A percentile compares a stretch with the other conserved stretches of the same genome.
Evolutionary conservation across 192 early-diverging fungal genomes (phyloP).

Genomic region (Linnemannia hyalina): DNA sequence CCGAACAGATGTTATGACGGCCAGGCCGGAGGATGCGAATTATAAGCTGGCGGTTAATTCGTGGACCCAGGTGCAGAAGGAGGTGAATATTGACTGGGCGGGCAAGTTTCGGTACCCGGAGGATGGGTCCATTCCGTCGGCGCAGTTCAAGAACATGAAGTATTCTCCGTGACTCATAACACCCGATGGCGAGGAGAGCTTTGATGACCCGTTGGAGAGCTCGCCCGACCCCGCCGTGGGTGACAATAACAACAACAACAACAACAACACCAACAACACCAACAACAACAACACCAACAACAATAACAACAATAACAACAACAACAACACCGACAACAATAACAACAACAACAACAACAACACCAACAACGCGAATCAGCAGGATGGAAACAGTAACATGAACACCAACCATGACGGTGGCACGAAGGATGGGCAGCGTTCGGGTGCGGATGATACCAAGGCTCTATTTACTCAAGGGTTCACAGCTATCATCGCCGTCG

Average conservation of each 20-base stretch:
- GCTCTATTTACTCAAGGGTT: background rate
- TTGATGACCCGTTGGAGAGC: background rate
- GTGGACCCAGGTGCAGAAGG: constrained; percentile 40
- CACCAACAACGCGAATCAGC: background rate
- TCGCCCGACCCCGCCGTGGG: background rate
- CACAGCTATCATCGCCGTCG: constrained; percentile 21
- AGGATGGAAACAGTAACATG: background rate
- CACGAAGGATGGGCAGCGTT: background rate
- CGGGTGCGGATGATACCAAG: constrained; percentile 16
- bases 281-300: background rate
- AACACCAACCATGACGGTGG: background rate
- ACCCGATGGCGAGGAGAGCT: background rate
- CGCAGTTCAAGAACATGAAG: constrained; percentile 40
- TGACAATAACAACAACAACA: background rate
- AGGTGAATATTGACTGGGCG: constrained; percentile 39
- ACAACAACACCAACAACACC: too few species aligned
- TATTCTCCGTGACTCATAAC: constrained; percentile 7
- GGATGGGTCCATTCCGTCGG: constrained; percentile 25
- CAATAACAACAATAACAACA: too few species aligned
- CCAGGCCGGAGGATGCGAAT: constrained; percentile 14
- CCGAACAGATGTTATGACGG: constrained; percentile 38
- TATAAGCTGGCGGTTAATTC: constrained; percentile 52
- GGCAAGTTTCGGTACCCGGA: constrained; percentile 36
- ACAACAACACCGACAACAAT: too few species aligned
- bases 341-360: too few species aligned